Evolutionary conservation across 768 basidiomycete genomes (phyloP).

Genomic region (Pulveroboletus sp.): DNA sequence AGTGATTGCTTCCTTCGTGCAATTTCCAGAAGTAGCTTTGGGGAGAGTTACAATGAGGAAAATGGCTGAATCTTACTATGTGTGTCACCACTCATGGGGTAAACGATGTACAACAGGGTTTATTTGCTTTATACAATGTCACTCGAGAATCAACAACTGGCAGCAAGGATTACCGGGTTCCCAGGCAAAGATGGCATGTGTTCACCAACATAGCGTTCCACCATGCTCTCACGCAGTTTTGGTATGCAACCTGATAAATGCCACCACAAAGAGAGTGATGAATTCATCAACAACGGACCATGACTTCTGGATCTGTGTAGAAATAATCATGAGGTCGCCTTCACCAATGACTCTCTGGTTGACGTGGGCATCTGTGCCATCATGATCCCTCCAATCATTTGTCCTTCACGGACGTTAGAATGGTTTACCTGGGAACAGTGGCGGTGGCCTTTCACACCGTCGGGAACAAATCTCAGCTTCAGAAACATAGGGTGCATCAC

Average conservation of each 20-base stretch:
- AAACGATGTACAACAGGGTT: slow-evolving; percentile 19
- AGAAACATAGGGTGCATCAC: neutral
- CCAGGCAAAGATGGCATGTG: slow-evolving; percentile 17
- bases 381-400: slow-evolving; percentile 21
- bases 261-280: neutral
- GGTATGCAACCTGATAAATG: slow-evolving; percentile 16
- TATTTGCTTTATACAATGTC: slow-evolving; percentile 5
- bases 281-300: neutral
- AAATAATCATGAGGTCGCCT: slow-evolving; percentile 29
- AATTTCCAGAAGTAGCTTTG: slow-evolving; percentile 12
- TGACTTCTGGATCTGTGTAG: slow-evolving; percentile 23
- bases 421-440: neutral
- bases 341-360: slow-evolving; percentile 26
- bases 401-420: slow-evolving; percentile 7
- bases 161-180: slow-evolving; percentile 15
- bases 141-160: neutral
- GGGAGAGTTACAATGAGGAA: neutral
- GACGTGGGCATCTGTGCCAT: slow-evolving; percentile 28
- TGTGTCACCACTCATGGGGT: neutral
- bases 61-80: no score
- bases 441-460: neutral
- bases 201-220: neutral
- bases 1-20: slow-evolving; percentile 48
- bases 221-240: slow-evolving; percentile 2
- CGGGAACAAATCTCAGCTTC: neutral